phyloP scores from a whole-genome alignment of 2,329 filamentous ascomycete species.

The Penicillium nordicum region DNA sequence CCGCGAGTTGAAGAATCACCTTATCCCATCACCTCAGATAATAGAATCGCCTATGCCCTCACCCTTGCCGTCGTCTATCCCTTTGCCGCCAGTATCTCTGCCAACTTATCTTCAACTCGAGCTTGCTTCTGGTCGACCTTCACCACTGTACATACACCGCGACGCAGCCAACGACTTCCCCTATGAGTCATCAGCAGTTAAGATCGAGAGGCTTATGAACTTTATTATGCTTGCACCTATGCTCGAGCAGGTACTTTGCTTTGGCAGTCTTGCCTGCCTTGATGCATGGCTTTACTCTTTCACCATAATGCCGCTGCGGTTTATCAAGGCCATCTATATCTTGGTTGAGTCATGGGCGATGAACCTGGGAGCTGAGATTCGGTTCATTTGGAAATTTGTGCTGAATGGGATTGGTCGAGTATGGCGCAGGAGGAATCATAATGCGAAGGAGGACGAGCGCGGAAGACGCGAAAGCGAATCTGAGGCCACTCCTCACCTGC shows the following conservation, averaged over 20 bases:
- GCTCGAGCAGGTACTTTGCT: constrained; percentile 79
- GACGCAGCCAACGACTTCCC: constrained; percentile 60
- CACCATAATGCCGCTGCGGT: constrained; percentile 87
- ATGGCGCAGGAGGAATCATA: constrained; percentile 58
- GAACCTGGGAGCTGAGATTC: constrained; percentile 66
- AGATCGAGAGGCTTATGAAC: constrained; percentile 87
- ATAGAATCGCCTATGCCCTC: constrained; percentile 39
- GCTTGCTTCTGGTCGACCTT: constrained; percentile 58
- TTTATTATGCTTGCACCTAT: constrained; percentile 78
- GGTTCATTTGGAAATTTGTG: constrained; percentile 71
- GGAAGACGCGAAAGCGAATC: constrained; percentile 22
- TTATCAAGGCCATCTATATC: constrained; percentile 74
- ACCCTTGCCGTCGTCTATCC: constrained; percentile 53
- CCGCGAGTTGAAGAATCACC: constrained; percentile 31
- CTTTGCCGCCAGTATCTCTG: constrained; percentile 60
- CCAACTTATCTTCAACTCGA: constrained; percentile 65
- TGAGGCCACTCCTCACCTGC: constrained; percentile 18
- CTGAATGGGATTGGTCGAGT: constrained; percentile 75
- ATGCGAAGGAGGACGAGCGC: constrained; percentile 9
- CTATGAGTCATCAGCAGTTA: constrained; percentile 89
- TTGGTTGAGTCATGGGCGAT: constrained; percentile 74
- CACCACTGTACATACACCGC: constrained; percentile 61
- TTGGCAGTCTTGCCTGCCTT: constrained; percentile 85
- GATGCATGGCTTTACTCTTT: constrained; percentile 97
- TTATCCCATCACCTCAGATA: constrained; percentile 25